Evolutionary conservation across 1,284 basidiomycete genomes (phyloP), one percentile per base, ranked within the genome.

Genomic region (Fomitopsis palustris): DNA sequence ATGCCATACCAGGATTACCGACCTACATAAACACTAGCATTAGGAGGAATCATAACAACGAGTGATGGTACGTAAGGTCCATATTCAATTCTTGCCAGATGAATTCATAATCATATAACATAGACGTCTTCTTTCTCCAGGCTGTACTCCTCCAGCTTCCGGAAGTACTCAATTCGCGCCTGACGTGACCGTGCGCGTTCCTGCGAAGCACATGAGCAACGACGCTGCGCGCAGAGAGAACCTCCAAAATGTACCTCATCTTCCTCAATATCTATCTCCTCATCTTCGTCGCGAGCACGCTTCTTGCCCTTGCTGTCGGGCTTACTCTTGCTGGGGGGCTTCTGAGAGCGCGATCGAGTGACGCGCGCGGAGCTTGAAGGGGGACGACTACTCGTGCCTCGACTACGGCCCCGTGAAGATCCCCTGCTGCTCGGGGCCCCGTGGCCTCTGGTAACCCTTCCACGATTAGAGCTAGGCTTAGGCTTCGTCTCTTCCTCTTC

Each of bases 41-140:
- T 16, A 29, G 23, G 16, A 17, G 4, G 16, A 47, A 21, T 21
- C 42, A 23, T 10, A 14, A 14, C 25, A 45, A 21, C 14, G 21
- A 47, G 27, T 10, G 25, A 29, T 17, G 16, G 21, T 12, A 23
- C 45, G 27, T 16, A 29, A 23, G 21, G 16, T 17, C 45, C 45
- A 47, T 47, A 47, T 27, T 47, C 45, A 29, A 47, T 43, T n/a
- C 42, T 23, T 43, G 21, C n/a, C n/a, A n/a, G n/a, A n/a, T n/a
- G n/a, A n/a, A 23, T 19, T 43, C 42, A 43, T 43, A 43, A 39
- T 52, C 62, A 72, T 33, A 72, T 66, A 35, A 72, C 67, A 45
- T 70, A 72, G 4, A 72, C 70, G 55, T 72, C 66, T 53, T 72
- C 71, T 61, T 71, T 70, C 63, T 66, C 68, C 55, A 72, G 58